phyloP scores from a whole-genome alignment of 1,284 basidiomycete genomes.

The Cryptococcus depauperatus region DNA sequence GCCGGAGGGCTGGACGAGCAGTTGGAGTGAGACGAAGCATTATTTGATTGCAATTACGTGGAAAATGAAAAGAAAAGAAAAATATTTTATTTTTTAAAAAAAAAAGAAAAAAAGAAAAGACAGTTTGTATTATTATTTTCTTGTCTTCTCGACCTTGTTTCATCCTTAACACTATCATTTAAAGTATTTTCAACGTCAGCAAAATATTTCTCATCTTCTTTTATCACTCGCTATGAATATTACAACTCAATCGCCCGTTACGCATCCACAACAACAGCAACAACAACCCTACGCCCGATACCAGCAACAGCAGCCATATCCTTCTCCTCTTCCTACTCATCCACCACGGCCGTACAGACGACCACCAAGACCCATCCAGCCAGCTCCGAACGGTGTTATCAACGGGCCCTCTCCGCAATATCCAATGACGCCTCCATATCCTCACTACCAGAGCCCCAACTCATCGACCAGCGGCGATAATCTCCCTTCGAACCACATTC shows the following conservation, averaged over 20 bases:
- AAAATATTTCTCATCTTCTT: neutral
- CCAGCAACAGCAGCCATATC: neutral
- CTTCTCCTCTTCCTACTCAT: conserved; percentile 1
- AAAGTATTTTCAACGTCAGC: neutral
- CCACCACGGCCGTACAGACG: conserved; percentile 1
- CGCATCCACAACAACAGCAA: neutral
- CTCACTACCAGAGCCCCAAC: neutral
- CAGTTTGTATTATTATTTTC: neutral
- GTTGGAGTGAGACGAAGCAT: conserved; percentile 6
- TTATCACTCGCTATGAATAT: neutral
- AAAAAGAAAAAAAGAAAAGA: no score
- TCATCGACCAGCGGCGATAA: neutral
- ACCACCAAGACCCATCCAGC: neutral
- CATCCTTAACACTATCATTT: neutral
- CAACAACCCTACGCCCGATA: neutral
- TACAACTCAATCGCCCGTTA: neutral
- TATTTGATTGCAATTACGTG: no score
- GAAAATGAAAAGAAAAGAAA: conserved; percentile 1
- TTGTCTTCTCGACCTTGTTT: no score
- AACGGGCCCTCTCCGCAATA: neutral
- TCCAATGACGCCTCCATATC: neutral
- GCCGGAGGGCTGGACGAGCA: conserved; percentile 21
- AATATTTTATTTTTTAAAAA: no score
- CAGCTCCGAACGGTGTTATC: no score
- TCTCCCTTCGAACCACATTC: conserved; percentile 10